phyloP scores from a whole-genome alignment of 768 basidiomycete genomes.

The Gymnopilus dilepis region DNA sequence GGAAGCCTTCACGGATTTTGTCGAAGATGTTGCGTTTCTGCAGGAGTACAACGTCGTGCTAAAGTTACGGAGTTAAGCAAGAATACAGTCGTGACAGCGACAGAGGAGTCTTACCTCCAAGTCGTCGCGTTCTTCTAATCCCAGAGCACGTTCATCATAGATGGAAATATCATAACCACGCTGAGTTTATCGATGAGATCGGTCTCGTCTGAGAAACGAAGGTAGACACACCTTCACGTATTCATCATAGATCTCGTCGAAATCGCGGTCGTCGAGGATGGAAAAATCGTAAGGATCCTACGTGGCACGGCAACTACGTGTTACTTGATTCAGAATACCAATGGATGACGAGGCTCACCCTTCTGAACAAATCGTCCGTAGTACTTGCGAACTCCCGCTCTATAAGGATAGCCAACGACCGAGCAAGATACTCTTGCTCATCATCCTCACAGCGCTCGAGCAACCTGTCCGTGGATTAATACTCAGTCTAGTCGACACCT shows the following conservation, averaged over 20 bases:
- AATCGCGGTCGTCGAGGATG: not conserved
- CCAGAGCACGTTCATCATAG: not conserved
- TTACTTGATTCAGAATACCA: no score
- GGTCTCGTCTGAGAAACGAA: not conserved
- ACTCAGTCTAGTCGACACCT: not conserved
- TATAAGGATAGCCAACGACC: not conserved
- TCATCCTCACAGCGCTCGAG: not conserved
- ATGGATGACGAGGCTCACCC: no score
- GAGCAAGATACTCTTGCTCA: not conserved
- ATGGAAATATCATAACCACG: no score
- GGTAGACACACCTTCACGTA: not conserved
- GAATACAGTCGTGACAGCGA: not conserved
- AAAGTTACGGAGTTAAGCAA: not conserved
- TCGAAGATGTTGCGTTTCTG: conserved; percentile 12
- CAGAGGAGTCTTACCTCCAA: not conserved
- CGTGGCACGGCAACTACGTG: no score
- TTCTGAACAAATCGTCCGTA: not conserved
- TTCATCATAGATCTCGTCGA: not conserved
- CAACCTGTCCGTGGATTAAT: not conserved
- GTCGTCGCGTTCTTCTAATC: not conserved
- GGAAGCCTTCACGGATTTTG: not conserved
- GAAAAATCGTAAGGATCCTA: not conserved
- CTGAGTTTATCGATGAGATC: no score
- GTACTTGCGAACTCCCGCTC: not conserved
- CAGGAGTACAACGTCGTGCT: not conserved